Evolutionary conservation across 306 rosid species (phyloP), one percentile per base, ranked within the genome.

Genomic region (Gynostemma pentaphyllum): DNA sequence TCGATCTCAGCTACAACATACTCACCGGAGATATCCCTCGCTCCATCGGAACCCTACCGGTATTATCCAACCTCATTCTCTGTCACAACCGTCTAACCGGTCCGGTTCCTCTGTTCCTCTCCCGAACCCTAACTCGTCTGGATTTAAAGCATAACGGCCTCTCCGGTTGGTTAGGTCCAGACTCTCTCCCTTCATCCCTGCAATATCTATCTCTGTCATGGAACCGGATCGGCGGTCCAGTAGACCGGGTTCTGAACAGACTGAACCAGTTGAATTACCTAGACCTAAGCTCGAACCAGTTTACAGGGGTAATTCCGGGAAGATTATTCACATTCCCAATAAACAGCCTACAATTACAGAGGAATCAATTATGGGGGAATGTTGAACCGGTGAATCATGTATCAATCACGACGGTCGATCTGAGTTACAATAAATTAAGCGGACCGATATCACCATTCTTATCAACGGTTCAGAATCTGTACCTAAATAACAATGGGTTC

Each of bases 1-100:
- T 94, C 26, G 99, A 94, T 74, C 82, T 94, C 6, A 94, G 99
- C 78, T 94, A 81, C 76, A 94, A 94, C 70, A 85, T 78, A 73
- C 78, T 94, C 63, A 50, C 69, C 69, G 99, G 99, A 55, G 62
- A 13, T 44, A 83, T 88, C 56, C 99, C 97, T 22, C 79, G 76
- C 7, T n/a, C 87, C 14, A 52, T 89, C 2, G 97, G 86, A 46
- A 23, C 81, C 3, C 36, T 84, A 2, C 89, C 95, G 71, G 95
- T 64, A 61, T 68, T 94, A 27, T 73, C 91, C 14, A 94, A 94
- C 73, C 53, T 89, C 67, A 84, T 94, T 4, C 87, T 94, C 72
- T 85, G 95, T 70, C 94, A 89, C 82, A 94, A 94, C 79, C 94
- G 59, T 16, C 77, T 88, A 13, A 59, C 91, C 75, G 97, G 95